These are phyloP conservation scores for Backusella sp. DNA, from an alignment of 192 early-diverging fungal species.

Conservation along the genomic window DNA sequence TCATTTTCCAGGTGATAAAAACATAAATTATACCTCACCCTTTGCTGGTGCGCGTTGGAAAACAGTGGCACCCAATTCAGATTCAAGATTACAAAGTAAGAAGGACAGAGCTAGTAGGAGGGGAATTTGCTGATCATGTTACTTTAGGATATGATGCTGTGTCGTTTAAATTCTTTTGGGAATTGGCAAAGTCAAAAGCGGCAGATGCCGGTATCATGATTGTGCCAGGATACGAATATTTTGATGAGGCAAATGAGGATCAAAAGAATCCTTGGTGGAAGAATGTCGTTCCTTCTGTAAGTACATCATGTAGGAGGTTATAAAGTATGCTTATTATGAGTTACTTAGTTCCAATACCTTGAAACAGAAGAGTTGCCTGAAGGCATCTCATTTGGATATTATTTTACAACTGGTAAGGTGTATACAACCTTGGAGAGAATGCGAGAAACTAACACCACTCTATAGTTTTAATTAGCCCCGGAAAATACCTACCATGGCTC, in stretches of 20 bases:
- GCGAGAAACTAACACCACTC: background rate
- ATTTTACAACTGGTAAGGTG: slow-evolving; percentile 40
- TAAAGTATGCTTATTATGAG: background rate
- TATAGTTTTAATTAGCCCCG: slow-evolving; percentile 59
- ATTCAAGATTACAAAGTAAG: slow-evolving; percentile 37
- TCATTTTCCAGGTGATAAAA: slow-evolving; percentile 53
- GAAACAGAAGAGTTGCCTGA: slow-evolving; percentile 16
- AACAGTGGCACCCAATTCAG: slow-evolving; percentile 32
- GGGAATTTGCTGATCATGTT: too few species aligned
- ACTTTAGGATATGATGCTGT: slow-evolving; percentile 37
- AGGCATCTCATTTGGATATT: slow-evolving; percentile 24
- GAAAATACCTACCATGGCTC: slow-evolving; percentile 67
- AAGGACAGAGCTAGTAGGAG: background rate
- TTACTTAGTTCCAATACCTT: slow-evolving; percentile 12
- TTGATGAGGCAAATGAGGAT: slow-evolving; percentile 25
- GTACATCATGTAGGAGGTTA: background rate
- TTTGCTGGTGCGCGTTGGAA: slow-evolving; percentile 53
- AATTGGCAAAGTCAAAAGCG: slow-evolving; percentile 33
- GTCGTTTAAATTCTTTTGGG: slow-evolving; percentile 43
- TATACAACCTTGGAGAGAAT: background rate
- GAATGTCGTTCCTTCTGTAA: slow-evolving; percentile 44
- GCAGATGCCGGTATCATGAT: slow-evolving; percentile 44
- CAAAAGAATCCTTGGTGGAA: slow-evolving; percentile 44
- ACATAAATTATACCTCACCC: slow-evolving; percentile 50
- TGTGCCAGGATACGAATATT: slow-evolving; percentile 36